A percentile compares a stretch with the other conserved stretches of the same genome.
Evolutionary conservation across 2,329 filamentous ascomycete species (phyloP).

Genomic region (Cadophora malorum): DNA sequence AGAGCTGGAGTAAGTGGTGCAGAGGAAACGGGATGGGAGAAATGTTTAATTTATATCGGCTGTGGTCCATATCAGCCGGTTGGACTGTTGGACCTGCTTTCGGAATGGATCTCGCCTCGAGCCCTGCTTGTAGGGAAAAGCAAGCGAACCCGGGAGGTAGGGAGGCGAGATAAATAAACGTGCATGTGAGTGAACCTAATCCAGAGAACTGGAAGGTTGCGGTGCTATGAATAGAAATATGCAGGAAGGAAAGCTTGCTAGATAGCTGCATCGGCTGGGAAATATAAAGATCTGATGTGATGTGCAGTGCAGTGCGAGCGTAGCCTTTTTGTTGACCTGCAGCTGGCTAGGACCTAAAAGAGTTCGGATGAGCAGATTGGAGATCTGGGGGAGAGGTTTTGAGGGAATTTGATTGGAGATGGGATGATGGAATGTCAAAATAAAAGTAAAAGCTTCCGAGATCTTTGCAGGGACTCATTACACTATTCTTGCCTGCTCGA

Average conservation of each 20-base stretch:
- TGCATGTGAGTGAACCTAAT: background rate
- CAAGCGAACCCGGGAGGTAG: constrained; percentile 3
- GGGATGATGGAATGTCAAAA: constrained; percentile 6
- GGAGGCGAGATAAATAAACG: background rate
- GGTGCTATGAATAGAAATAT: constrained; percentile 21
- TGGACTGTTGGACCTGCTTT: constrained; percentile 7
- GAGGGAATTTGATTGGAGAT: constrained; percentile 20
- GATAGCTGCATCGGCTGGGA: background rate
- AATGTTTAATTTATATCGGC: constrained; percentile 21
- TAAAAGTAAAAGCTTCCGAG: background rate
- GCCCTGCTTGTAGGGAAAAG: constrained; percentile 10
- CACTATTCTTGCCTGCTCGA: background rate
- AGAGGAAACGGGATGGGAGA: background rate
- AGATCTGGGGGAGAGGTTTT: constrained; percentile 24
- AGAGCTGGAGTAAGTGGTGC: background rate
- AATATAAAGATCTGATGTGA: background rate
- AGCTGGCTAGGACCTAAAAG: background rate
- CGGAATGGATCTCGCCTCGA: constrained; percentile 18
- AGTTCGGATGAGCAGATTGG: constrained; percentile 3
- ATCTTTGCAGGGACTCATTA: background rate
- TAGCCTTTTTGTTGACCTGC: constrained; percentile 2
- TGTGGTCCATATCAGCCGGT: constrained; percentile 24
- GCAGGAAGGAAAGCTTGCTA: background rate
- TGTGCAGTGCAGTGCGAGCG: background rate
- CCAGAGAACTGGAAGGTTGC: constrained; percentile 6